Evolutionary conservation across 2,329 filamentous ascomycete genomes (phyloP).

Genomic region (Canariomyces notabilis): DNA sequence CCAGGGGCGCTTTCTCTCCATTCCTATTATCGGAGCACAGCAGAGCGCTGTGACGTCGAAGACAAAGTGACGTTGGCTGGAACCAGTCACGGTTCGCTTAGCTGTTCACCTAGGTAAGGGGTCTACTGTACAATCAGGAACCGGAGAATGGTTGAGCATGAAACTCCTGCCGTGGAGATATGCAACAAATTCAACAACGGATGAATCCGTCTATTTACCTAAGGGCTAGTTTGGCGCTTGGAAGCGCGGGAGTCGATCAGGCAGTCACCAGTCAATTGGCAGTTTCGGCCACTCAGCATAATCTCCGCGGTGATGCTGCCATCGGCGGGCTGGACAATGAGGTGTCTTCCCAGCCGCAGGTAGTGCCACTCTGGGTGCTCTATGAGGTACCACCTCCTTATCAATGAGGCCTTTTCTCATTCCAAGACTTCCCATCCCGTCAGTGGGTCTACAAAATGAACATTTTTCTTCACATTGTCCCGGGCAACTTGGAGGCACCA

Average conservation of each 20-base stretch:
- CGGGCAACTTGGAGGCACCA: too few species aligned
- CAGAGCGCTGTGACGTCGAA: constrained; percentile 15
- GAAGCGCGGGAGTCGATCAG: constrained; percentile 6
- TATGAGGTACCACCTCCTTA: not conserved
- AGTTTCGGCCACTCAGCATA: constrained; percentile 19
- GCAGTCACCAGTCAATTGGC: not conserved
- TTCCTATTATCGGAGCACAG: constrained; percentile 14
- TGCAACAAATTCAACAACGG: not conserved
- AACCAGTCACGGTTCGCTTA: not conserved
- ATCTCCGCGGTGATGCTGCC: constrained; percentile 11
- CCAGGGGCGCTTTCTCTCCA: constrained; percentile 4
- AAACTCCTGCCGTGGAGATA: constrained; percentile 10
- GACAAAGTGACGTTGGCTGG: constrained; percentile 3
- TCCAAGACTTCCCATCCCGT: not conserved
- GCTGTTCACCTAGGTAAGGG: not conserved
- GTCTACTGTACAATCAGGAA: not conserved
- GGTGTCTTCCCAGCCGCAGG: not conserved
- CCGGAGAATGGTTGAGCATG: not conserved
- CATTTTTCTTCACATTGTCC: not conserved
- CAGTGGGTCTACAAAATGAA: not conserved
- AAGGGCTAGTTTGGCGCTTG: not conserved
- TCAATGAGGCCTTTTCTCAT: constrained; percentile 1
- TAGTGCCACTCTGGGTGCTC: not conserved
- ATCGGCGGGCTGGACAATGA: not conserved
- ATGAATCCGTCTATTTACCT: too few species aligned